Evolutionary conservation across 2,329 filamentous ascomycete species (phyloP), one percentile per base, ranked within the genome.

Genomic region (Colletotrichum sp.): DNA sequence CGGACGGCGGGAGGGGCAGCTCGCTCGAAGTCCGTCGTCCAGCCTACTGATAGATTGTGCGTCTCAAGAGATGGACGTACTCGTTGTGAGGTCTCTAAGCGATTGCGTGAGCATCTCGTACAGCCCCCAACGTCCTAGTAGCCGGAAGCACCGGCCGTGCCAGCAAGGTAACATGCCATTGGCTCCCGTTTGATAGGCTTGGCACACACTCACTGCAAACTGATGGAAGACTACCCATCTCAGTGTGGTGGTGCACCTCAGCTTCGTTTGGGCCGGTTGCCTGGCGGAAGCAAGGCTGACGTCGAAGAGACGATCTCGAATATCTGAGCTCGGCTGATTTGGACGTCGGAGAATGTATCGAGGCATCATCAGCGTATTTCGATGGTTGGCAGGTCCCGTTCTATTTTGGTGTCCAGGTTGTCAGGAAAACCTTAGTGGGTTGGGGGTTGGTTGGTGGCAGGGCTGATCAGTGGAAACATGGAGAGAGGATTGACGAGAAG

Each of bases 391-490:
- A 48, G 30, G 32, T 4, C 21, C 36, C 30, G n/a, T 76, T 74
- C 59, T 74, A 74, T 69, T 76, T 69, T 66, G 18, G 52, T 60
- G n/a, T 18, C 26, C 32, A 32, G 21, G 32, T 32, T 72, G 72
- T 67, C 18, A 61, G 61, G 68, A n/a, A 72, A 26, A 15, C 36
- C 34, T 61, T 15, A 36, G 32, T 36, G 13, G 21, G n/a, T 7
- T 69, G 71, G 57, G 59, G 61, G 48, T 39, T 52, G 34, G 61
- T 57, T 71, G 55, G 24, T 39, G 18, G 48, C n/a, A 39, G 72
- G 43, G 57, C 26, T 65, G 67, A 63, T 69, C 71, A 55, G 67
- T 71, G 30, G 72, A 75, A 64, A 72, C 55, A 28, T 64, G 69
- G 63, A 73, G 52, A 73, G 48, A 71, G 39, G 15, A 30, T 67